Conservation (phyloP, 352 stramenopile genomes). For the Phytophthora pinifolia region DNA sequence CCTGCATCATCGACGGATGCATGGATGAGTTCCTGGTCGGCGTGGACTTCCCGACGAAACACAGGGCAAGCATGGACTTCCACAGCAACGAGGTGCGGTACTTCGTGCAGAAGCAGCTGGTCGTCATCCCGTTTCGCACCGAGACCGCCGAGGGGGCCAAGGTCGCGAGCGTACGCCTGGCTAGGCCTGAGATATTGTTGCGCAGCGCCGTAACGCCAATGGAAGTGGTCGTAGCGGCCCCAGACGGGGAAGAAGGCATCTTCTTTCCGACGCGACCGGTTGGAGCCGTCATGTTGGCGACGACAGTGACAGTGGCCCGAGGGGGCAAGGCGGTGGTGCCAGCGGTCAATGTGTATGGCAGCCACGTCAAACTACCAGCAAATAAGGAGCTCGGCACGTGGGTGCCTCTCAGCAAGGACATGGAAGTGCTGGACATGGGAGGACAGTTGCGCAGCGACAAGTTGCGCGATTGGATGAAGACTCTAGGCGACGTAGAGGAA, state of each 20-base stretch:
- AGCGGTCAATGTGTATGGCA: conserved; percentile 10
- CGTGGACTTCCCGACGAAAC: too few relatives aligned
- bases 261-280: not conserved
- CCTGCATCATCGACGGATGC: not conserved
- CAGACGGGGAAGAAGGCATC: conserved; percentile 3
- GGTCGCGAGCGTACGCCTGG: conserved; percentile 1
- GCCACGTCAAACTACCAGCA: conserved; percentile 1
- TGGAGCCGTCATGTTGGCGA: conserved; percentile 5
- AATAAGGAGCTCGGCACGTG: conserved; percentile 8
- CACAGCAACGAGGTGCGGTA: not conserved
- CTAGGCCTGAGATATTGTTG: not conserved
- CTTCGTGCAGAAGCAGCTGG: not conserved
- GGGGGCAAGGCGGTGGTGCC: conserved; percentile 3
- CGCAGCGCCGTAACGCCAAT: not conserved
- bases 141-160: not conserved
- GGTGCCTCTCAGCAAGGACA: conserved; percentile 8
- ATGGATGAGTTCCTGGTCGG: conserved; percentile 7
- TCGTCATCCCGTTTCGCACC: conserved; percentile 2
- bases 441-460: not conserved
- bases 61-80: conserved; percentile 1
- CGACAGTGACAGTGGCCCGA: conserved; percentile 1
- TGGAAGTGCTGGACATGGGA: conserved; percentile 5
- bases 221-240: conserved; percentile 7
- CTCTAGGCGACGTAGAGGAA: not conserved
- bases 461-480: not conserved